These are phyloP conservation scores for Phytopythium litorale DNA, from an alignment of 352 stramenopile genomes.

Conservation along the genomic window DNA sequence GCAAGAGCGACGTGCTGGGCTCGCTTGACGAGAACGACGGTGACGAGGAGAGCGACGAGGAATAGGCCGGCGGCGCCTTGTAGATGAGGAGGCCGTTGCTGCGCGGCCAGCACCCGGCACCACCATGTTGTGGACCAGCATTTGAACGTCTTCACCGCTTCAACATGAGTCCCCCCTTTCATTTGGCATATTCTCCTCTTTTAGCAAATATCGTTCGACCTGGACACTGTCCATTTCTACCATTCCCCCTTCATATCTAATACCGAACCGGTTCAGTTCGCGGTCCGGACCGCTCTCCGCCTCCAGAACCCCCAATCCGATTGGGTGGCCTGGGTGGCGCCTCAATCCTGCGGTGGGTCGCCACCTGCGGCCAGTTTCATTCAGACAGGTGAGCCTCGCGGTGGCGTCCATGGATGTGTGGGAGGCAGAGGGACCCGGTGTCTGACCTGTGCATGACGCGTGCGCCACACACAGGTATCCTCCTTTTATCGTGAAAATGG, in stretches of 20 bases:
- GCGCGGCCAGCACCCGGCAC: too few species aligned
- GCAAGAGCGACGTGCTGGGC: constrained; percentile 53
- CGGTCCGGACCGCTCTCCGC: neutral
- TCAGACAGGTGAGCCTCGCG: constrained; percentile 51
- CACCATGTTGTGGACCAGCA: too few species aligned
- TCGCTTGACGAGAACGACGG: constrained; percentile 84
- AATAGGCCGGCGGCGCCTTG: constrained; percentile 2
- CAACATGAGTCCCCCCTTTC: too few species aligned
- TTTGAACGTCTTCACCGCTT: too few species aligned
- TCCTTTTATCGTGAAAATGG: constrained; percentile 33
- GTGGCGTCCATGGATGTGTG: too few species aligned
- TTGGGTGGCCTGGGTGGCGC: constrained; percentile 4
- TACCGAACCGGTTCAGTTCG: neutral
- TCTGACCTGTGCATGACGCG: neutral
- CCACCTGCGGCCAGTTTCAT: constrained; percentile 30
- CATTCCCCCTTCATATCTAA: neutral
- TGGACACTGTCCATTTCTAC: too few species aligned
- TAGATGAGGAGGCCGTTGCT: neutral
- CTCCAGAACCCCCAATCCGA: neutral
- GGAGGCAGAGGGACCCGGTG: neutral
- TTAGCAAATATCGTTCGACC: neutral
- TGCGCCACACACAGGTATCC: constrained; percentile 32
- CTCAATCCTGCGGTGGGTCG: neutral
- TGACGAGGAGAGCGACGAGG: constrained; percentile 58
- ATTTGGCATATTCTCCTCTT: too few species aligned